Conservation (phyloP, 352 stramenopile species). For the Phytophthora hybrid region DNA sequence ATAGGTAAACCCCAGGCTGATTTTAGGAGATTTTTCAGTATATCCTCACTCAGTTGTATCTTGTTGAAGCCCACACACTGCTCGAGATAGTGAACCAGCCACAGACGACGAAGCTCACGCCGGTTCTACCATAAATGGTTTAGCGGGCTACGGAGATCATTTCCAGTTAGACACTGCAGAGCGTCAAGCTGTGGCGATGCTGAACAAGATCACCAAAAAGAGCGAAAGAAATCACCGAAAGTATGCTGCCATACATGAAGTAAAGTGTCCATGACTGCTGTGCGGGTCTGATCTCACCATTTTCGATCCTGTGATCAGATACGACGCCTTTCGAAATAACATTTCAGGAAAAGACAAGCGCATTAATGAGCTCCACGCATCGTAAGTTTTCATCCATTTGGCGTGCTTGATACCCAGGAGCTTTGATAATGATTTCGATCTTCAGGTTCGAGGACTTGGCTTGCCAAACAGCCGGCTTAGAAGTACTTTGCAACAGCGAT, state of each 20-base stretch:
- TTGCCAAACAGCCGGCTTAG: conserved; percentile 48
- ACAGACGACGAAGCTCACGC: conserved; percentile 42
- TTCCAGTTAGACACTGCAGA: conserved; percentile 33
- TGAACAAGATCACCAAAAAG: conserved; percentile 46
- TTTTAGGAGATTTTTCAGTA: background rate
- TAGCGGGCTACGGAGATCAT: background rate
- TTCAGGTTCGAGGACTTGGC: conserved; percentile 53
- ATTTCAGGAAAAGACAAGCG: conserved; percentile 43
- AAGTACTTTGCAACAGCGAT: conserved; percentile 49
- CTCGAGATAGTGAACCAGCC: conserved; percentile 41
- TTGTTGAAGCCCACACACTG: conserved; percentile 33
- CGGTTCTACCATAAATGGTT: background rate
- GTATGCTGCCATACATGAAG: conserved; percentile 18
- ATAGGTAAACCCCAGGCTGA: conserved; percentile 17
- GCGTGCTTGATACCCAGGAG: background rate
- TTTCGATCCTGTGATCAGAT: conserved; percentile 28
- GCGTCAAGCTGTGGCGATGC: conserved; percentile 46
- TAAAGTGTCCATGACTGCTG: background rate
- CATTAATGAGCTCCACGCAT: conserved; percentile 40
- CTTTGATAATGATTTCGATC: background rate
- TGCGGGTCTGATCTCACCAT: background rate
- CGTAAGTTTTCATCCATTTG: conserved; percentile 26
- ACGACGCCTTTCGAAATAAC: conserved; percentile 37
- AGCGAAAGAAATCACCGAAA: conserved; percentile 55
- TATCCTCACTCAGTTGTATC: background rate